phyloP scores from a whole-genome alignment of 257 asterid genomes.

The Ophiorrhiza pumila region DNA sequence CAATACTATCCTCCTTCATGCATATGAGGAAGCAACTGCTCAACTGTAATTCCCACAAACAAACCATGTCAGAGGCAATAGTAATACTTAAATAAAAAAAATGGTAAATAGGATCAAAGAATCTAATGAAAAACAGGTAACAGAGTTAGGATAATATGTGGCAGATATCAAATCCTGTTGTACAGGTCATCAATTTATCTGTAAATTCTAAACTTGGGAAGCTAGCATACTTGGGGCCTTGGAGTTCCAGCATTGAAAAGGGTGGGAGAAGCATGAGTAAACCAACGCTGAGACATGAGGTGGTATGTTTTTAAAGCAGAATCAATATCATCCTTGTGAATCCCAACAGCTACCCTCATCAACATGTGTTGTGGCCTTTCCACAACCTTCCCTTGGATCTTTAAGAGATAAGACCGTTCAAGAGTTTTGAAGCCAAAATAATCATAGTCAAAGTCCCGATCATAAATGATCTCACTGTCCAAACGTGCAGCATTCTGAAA shows the following conservation, averaged over 20 bases:
- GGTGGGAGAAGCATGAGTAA: conserved; percentile 97
- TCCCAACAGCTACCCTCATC: conserved; percentile 96
- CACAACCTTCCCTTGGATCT: conserved; percentile 74
- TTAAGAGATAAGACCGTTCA: conserved; percentile 86
- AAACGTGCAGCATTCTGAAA: conserved; percentile 73
- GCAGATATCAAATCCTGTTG: neutral
- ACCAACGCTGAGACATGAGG: conserved; percentile 89
- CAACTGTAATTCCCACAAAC: conserved; percentile 42
- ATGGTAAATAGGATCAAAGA: neutral
- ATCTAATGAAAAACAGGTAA: neutral
- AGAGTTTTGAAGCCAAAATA: conserved; percentile 94
- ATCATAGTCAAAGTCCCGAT: conserved; percentile 90
- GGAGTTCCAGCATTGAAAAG: conserved; percentile 98
- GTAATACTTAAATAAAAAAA: neutral
- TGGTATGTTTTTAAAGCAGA: conserved; percentile 79
- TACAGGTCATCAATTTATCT: neutral
- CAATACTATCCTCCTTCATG: conserved; percentile 97
- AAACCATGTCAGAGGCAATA: neutral
- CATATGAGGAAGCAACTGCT: conserved; percentile 96
- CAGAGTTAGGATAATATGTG: neutral
- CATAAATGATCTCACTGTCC: conserved; percentile 94
- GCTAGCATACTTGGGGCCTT: conserved; percentile 70
- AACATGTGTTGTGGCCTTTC: conserved; percentile 99
- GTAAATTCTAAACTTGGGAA: conserved; percentile 1
- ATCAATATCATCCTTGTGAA: conserved; percentile 80